Conservation (phyloP, 345 rosid species). For the Brassica carinata region DNA sequence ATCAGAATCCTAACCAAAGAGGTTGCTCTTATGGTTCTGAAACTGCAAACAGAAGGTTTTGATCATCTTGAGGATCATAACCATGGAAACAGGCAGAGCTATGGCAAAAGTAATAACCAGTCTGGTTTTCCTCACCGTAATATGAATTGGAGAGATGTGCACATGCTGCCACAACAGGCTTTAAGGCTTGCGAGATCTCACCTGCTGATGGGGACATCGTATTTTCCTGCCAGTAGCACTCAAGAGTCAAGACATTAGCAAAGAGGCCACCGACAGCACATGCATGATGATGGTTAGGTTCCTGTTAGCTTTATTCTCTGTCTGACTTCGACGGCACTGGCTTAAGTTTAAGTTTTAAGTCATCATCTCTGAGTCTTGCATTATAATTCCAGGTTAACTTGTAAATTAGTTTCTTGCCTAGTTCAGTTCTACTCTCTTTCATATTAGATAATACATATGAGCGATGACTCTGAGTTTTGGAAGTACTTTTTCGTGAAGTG, state of each 20-base stretch:
- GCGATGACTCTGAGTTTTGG: background rate
- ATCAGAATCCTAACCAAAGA: background rate
- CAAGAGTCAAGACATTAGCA: background rate
- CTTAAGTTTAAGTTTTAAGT: background rate
- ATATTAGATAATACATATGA: no score
- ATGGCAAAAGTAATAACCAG: background rate
- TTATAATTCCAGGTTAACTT: no score
- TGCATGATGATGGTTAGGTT: background rate
- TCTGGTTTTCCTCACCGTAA: background rate
- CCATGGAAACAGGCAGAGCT: background rate
- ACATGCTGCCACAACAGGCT: background rate
- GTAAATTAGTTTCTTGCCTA: no score
- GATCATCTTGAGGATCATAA: background rate
- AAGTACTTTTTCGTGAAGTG: background rate
- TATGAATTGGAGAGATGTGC: background rate
- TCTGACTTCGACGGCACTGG: background rate
- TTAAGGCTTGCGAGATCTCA: background rate
- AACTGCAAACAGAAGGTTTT: background rate
- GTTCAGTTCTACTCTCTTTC: no score
- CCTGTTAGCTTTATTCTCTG: background rate
- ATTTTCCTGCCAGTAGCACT: background rate
- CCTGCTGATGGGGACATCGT: background rate
- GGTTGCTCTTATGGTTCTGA: background rate
- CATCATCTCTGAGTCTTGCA: background rate
- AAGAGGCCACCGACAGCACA: no score